Evolutionary conservation across 306 rosid genomes (phyloP), one percentile per base, ranked within the genome.

Genomic region (Lotus japonicus): DNA sequence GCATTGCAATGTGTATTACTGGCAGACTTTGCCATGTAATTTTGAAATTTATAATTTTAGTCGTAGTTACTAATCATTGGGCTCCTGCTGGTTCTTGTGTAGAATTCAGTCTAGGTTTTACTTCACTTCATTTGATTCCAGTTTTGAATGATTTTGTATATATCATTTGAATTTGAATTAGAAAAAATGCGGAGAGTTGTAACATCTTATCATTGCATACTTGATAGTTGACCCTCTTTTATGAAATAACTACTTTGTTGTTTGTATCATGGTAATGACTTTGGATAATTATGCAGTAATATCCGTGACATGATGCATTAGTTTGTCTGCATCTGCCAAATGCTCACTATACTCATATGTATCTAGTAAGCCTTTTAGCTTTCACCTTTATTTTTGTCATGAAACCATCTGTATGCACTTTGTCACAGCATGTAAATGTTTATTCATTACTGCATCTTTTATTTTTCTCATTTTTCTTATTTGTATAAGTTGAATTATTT

Each of bases 1-100:
- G 5, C 70, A n/a, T n/a, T n/a, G n/a, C n/a, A n/a, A n/a, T 48
- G 15, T 57, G n/a, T 33, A 5, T 80, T 70, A 64, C 12, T 12
- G 15, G 9, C 49, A 15, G 46, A 70, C 43, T 46, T 12, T 53
- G 51, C 70, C 11, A 68, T 56, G 74, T 70, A 11, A 42, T 46
- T 52, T 39, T 69, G 77, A 48, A 7, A 17, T 52, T 12, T 36
- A n/a, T n/a, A n/a, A n/a, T n/a, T n/a, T n/a, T n/a, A n/a, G n/a
- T n/a, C n/a, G n/a, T 43, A 43, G 18, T 58, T 65, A 45, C 52
- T 9, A 39, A 39, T 33, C 33, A 33, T 55, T 55, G 71, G 54
- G 16, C 46, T 59, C 15, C 17, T 53, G 57, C 48, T 14, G 36
- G 35, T 8, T 21, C 53, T 45, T 73, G 45, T 11, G 7, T 16